These are phyloP conservation scores for Claviceps lovelessii DNA, from an alignment of 2,329 filamentous ascomycete species.

Conservation along the genomic window DNA sequence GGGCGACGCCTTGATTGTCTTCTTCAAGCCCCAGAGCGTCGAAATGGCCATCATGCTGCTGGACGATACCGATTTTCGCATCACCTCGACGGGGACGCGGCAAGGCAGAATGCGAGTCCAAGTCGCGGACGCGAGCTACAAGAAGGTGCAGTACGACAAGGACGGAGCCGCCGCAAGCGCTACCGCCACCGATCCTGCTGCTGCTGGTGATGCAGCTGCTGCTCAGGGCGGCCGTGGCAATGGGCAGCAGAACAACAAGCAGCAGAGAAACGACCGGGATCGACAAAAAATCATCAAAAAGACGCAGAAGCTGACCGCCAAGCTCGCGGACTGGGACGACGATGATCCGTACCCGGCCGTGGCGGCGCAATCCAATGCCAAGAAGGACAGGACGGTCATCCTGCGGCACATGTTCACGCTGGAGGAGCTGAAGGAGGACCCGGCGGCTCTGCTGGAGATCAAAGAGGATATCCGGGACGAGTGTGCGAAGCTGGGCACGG, in stretches of 20 bases:
- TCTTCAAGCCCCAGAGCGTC: constrained; percentile 91
- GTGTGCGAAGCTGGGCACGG: constrained; percentile 69
- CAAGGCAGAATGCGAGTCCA: constrained; percentile 64
- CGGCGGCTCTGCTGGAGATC: constrained; percentile 71
- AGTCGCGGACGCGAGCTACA: constrained; percentile 79
- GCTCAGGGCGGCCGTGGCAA: constrained; percentile 9
- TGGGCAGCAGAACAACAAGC: constrained; percentile 23
- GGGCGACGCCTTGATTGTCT: constrained; percentile 83
- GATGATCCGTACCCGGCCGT: constrained; percentile 49
- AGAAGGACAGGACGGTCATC: constrained; percentile 70
- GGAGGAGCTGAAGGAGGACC: constrained; percentile 70
- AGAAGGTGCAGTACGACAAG: constrained; percentile 60
- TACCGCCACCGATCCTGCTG: too few relatives aligned
- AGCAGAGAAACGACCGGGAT: constrained; percentile 46
- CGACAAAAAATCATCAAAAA: constrained; percentile 85
- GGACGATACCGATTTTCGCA: constrained; percentile 70
- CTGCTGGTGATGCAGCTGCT: background rate
- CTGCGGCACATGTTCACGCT: constrained; percentile 89
- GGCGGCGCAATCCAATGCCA: constrained; percentile 27
- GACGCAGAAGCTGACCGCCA: constrained; percentile 80
- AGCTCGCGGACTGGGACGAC: constrained; percentile 90
- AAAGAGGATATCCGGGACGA: constrained; percentile 89
- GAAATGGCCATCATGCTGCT: constrained; percentile 67
- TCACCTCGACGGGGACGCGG: constrained; percentile 35
- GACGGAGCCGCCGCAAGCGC: constrained; percentile 8